phyloP scores from a whole-genome alignment of 2,329 filamentous ascomycete species.

The Botryosphaeria agaves region DNA sequence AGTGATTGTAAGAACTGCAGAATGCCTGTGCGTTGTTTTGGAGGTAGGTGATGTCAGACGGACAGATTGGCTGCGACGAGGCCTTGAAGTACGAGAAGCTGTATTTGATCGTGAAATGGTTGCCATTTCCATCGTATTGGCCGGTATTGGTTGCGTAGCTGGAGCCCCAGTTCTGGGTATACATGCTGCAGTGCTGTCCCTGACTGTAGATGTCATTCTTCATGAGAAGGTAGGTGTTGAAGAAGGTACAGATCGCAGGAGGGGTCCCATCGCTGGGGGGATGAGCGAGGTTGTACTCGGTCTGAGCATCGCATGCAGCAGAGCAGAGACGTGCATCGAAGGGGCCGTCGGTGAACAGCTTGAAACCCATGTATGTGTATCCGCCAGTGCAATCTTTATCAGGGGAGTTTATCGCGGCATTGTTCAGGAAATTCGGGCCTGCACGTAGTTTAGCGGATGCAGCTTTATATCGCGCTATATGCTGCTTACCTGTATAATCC shows the following conservation, averaged over 20 bases:
- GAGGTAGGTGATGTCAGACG: not conserved
- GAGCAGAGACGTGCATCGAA: conserved; percentile 16
- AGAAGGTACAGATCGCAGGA: conserved; percentile 15
- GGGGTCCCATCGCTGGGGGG: conserved; percentile 5
- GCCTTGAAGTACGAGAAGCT: conserved; percentile 5
- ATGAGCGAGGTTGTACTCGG: conserved; percentile 6
- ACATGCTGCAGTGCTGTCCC: conserved; percentile 13
- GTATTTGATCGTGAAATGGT: conserved; percentile 6
- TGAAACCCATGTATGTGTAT: conserved; percentile 11
- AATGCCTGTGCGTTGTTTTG: not conserved
- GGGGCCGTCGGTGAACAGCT: conserved; percentile 11
- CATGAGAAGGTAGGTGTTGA: conserved; percentile 16
- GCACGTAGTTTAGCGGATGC: no score
- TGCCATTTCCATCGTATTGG: conserved; percentile 6
- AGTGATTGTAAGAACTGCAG: not conserved
- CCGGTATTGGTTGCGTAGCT: conserved; percentile 8
- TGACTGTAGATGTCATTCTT: conserved; percentile 8
- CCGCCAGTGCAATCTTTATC: conserved; percentile 12
- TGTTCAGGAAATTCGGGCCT: conserved; percentile 7
- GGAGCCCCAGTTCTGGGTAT: conserved; percentile 7
- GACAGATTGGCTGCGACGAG: conserved; percentile 1
- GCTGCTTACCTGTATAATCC: conserved; percentile 9
- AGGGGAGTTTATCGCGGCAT: conserved; percentile 14
- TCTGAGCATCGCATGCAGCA: conserved; percentile 8
- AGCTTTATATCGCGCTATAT: no score